Percentiles rank a stretch among this genome's conserved stretches.
These are phyloP conservation scores for Eurotiales sp. DNA, from an alignment of 2,329 filamentous ascomycete genomes.

Conservation along the genomic window DNA sequence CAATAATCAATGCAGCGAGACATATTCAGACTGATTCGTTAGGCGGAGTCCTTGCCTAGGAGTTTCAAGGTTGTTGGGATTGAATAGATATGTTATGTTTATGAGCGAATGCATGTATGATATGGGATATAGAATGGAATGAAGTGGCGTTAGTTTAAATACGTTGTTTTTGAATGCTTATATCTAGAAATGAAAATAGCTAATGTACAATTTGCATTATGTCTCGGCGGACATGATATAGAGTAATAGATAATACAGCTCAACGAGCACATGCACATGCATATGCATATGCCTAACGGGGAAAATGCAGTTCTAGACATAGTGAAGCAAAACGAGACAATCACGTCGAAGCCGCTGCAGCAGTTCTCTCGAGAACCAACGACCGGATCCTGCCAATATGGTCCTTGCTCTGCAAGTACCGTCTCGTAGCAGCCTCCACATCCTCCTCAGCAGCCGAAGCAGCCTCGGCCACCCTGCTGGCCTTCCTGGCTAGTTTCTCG, in stretches of 20 bases:
- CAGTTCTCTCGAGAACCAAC: conserved; percentile 28
- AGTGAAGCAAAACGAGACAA: too few species aligned
- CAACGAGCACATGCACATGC: not conserved
- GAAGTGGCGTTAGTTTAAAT: not conserved
- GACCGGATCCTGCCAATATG: conserved; percentile 27
- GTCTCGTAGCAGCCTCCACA: conserved; percentile 20
- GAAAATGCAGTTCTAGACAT: too few species aligned
- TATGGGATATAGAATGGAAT: too few species aligned
- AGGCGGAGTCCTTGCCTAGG: too few species aligned
- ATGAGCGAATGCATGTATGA: too few species aligned
- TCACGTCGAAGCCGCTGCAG: not conserved
- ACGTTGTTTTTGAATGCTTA: not conserved
- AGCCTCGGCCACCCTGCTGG: conserved; percentile 23
- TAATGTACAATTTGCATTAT: too few species aligned
- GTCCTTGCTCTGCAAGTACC: conserved; percentile 18
- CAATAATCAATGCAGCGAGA: too few species aligned
- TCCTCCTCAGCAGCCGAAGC: conserved; percentile 18
- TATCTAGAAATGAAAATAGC: not conserved
- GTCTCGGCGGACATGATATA: too few species aligned
- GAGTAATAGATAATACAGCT: not conserved
- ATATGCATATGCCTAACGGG: too few species aligned
- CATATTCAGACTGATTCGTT: too few species aligned
- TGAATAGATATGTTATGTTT: not conserved
- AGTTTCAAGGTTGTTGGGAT: too few species aligned
- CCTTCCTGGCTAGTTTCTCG: conserved; percentile 29